A percentile compares a stretch with the other conserved stretches of the same genome.
Conservation (phyloP, 768 basidiomycete species). For the Tylopilus balloui region DNA sequence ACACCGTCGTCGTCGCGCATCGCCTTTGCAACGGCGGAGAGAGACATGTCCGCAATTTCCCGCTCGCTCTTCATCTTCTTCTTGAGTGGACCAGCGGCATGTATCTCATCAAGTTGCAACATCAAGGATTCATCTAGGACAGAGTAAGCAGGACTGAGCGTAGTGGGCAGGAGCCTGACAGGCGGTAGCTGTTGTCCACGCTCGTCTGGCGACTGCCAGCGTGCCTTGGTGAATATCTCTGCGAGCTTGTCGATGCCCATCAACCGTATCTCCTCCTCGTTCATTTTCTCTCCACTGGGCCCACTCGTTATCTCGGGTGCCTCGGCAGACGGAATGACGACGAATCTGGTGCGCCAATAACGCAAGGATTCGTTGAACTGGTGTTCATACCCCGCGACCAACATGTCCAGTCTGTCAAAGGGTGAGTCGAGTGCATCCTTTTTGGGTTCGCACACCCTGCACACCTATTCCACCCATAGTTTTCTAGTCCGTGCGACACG, state of each 20-base stretch:
- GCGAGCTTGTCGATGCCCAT: slow-evolving; percentile 90
- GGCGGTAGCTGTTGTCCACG: slow-evolving; percentile 45
- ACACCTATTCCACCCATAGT: slow-evolving; percentile 84
- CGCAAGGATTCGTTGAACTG: slow-evolving; percentile 77
- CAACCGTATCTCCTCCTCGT: slow-evolving; percentile 83
- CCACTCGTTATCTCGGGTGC: slow-evolving; percentile 53
- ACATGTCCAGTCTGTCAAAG: slow-evolving; percentile 66
- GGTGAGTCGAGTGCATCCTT: not conserved
- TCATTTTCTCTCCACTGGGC: slow-evolving; percentile 67
- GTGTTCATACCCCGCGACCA: slow-evolving; percentile 78
- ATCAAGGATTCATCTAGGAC: slow-evolving; percentile 76
- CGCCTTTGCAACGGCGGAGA: slow-evolving; percentile 65
- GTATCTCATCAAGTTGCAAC: slow-evolving; percentile 76
- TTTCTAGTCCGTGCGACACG: slow-evolving; percentile 71
- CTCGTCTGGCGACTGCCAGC: slow-evolving; percentile 61
- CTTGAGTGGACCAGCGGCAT: slow-evolving; percentile 64
- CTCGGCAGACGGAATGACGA: slow-evolving; percentile 84
- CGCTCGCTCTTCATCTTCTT: slow-evolving; percentile 81
- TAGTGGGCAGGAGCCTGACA: slow-evolving; percentile 78
- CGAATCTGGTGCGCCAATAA: slow-evolving; percentile 92
- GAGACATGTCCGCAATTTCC: slow-evolving; percentile 62
- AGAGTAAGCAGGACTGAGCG: slow-evolving; percentile 74
- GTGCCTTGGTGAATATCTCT: slow-evolving; percentile 78
- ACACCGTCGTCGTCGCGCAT: slow-evolving; percentile 86
- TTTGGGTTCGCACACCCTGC: slow-evolving; percentile 10